Evolutionary conservation across 192 early-diverging fungal genomes (phyloP).

Genomic region (Pilobolus umbonatus): DNA sequence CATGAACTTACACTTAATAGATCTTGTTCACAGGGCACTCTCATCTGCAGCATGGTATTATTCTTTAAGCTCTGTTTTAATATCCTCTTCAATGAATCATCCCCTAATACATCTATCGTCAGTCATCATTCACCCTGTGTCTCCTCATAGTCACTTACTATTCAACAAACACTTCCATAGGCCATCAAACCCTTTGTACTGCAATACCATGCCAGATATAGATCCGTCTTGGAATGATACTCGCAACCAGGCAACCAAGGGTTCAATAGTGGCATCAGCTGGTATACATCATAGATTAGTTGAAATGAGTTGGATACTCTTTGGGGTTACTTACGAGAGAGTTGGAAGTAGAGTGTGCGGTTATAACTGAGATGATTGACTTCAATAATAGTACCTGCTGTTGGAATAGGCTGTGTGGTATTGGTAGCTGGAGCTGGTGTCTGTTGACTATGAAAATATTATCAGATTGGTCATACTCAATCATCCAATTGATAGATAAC

Average conservation of each 20-base stretch:
- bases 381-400: slow-evolving; percentile 24
- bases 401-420: not conserved
- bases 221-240: slow-evolving; percentile 30
- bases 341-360: slow-evolving; percentile 30
- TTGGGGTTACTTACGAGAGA: slow-evolving; percentile 23
- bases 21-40: slow-evolving; percentile 35
- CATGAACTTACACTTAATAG: slow-evolving; percentile 30
- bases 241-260: slow-evolving; percentile 32
- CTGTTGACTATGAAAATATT: not conserved
- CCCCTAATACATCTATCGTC: slow-evolving; percentile 16
- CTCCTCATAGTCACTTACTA: slow-evolving; percentile 20
- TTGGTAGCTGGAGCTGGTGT: slow-evolving; percentile 14
- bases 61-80: slow-evolving; percentile 32
- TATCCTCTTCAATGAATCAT: slow-evolving; percentile 34
- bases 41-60: slow-evolving; percentile 28
- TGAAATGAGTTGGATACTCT: not conserved
- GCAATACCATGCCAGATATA: slow-evolving; percentile 37
- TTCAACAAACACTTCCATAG: slow-evolving; percentile 39
- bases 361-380: slow-evolving; percentile 28
- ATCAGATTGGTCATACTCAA: not conserved
- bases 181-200: slow-evolving; percentile 37
- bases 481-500: not conserved
- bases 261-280: slow-evolving; percentile 39
- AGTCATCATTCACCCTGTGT: not conserved
- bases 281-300: not conserved